Conservation (phyloP, 768 basidiomycete genomes). For the Paxillus rubicundulus region DNA sequence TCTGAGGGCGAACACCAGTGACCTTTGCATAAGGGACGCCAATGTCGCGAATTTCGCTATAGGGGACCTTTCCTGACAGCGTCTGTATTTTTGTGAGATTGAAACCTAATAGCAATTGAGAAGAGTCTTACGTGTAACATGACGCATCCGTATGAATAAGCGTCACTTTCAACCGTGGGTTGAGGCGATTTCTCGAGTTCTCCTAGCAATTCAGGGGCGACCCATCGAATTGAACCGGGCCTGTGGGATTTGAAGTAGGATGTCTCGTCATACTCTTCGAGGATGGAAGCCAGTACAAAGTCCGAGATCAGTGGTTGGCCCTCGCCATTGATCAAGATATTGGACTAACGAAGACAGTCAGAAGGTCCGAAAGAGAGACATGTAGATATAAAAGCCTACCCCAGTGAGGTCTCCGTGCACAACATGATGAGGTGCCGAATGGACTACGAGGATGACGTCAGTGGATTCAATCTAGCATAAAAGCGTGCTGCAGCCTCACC, state of each 20-base stretch:
- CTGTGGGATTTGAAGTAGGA: conserved; percentile 15
- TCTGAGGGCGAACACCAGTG: not conserved
- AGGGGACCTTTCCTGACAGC: conserved; percentile 7
- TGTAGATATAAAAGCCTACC: not conserved
- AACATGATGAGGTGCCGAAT: not conserved
- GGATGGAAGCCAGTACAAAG: conserved; percentile 42
- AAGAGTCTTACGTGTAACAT: conserved; percentile 18
- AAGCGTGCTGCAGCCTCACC: conserved; percentile 23
- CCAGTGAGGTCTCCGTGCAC: conserved; percentile 13
- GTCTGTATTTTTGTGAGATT: not conserved
- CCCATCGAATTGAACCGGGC: conserved; percentile 13
- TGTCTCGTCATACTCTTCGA: conserved; percentile 32
- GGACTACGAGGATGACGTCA: not conserved
- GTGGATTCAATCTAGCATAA: not conserved
- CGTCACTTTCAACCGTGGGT: conserved; percentile 7
- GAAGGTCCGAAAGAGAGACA: not conserved
- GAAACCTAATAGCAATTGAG: not conserved
- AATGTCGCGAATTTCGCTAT: not conserved
- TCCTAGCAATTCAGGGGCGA: conserved; percentile 17
- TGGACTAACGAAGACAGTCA: conserved; percentile 4
- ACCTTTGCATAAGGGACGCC: not conserved
- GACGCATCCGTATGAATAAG: conserved; percentile 21
- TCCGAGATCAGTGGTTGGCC: conserved; percentile 25
- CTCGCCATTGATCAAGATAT: conserved; percentile 3
- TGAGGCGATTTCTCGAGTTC: not conserved